phyloP scores from a whole-genome alignment of 768 basidiomycete genomes.

The Rhodocollybia butyracea region DNA sequence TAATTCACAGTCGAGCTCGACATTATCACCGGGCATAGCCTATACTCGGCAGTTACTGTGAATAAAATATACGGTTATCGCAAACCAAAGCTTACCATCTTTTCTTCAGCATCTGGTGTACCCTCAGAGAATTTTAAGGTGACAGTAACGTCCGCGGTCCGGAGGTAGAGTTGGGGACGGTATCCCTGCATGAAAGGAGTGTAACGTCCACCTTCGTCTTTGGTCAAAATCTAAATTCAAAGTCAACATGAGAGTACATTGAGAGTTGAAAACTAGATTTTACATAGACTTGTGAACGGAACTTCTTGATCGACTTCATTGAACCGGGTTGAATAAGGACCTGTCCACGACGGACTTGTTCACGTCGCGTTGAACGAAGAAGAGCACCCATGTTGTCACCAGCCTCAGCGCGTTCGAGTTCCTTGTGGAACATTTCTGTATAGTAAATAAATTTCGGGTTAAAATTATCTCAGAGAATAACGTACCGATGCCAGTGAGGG shows the following conservation, averaged over 20 bases:
- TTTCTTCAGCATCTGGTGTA: conserved; percentile 76
- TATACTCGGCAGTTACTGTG: conserved; percentile 22
- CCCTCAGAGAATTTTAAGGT: conserved; percentile 83
- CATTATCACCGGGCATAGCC: conserved; percentile 98
- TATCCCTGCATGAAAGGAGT: conserved; percentile 94
- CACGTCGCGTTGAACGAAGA: conserved; percentile 95
- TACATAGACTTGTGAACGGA: conserved; percentile 90
- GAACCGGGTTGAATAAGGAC: conserved; percentile 86
- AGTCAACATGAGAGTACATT: conserved; percentile 2
- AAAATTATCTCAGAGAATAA: conserved; percentile 3
- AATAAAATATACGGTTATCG: conserved; percentile 4
- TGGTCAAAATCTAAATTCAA: conserved; percentile 70
- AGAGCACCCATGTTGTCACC: conserved; percentile 99
- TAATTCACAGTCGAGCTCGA: conserved; percentile 86
- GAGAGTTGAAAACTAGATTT: conserved; percentile 14
- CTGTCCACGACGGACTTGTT: conserved; percentile 91
- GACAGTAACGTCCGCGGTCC: conserved; percentile 92
- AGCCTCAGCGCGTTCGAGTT: conserved; percentile 95
- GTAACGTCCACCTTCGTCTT: conserved; percentile 86
- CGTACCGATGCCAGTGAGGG: conserved; percentile 89
- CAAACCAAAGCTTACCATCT: conserved; percentile 58
- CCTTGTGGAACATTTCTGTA: conserved; percentile 99
- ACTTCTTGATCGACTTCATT: conserved; percentile 93
- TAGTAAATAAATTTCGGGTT: conserved; percentile 1
- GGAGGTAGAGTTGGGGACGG: conserved; percentile 92